Evolutionary conservation across 2,329 filamentous ascomycete genomes (phyloP).

Genomic region (Aureobasidium sp.): DNA sequence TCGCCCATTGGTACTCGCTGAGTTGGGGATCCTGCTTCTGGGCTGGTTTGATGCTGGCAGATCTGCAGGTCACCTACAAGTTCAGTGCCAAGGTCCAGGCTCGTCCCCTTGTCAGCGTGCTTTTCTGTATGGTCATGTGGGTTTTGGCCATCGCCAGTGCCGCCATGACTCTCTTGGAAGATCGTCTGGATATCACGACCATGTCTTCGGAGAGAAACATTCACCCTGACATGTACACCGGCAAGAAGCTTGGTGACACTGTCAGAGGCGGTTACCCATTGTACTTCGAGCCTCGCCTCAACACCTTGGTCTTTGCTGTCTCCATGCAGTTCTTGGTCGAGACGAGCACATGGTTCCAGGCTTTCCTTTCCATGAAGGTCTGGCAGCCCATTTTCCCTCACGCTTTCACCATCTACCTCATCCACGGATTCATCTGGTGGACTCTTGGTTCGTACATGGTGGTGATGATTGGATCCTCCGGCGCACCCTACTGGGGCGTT

Average conservation of each 20-base stretch:
- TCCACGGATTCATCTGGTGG: slow-evolving; percentile 44
- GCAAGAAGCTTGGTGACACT: slow-evolving; percentile 32
- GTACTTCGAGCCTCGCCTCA: slow-evolving; percentile 40
- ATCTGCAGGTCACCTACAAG: slow-evolving; percentile 42
- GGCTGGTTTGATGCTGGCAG: slow-evolving; percentile 39
- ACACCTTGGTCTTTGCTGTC: slow-evolving; percentile 36
- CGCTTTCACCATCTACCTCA: slow-evolving; percentile 44
- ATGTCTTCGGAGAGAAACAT: slow-evolving; percentile 36
- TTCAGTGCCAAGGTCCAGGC: slow-evolving; percentile 35
- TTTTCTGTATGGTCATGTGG: slow-evolving; percentile 28
- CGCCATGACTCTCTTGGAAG: slow-evolving; percentile 32
- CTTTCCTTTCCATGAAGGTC: slow-evolving; percentile 33
- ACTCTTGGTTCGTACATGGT: slow-evolving; percentile 33
- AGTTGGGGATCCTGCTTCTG: slow-evolving; percentile 43
- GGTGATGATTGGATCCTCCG: slow-evolving; percentile 27
- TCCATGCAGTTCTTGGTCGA: slow-evolving; percentile 31
- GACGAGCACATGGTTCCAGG: slow-evolving; percentile 34
- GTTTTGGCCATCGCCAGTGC: slow-evolving; percentile 19
- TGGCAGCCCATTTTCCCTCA: slow-evolving; percentile 41
- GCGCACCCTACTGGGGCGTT: slow-evolving; percentile 30
- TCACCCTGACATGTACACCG: slow-evolving; percentile 37
- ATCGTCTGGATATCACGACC: slow-evolving; percentile 34
- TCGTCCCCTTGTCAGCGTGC: slow-evolving; percentile 32
- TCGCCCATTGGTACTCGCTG: slow-evolving; percentile 42
- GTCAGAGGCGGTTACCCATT: slow-evolving; percentile 32